These are phyloP conservation scores for Oropetium thomaeum DNA, from an alignment of 176 grass and related monocot species.

Conservation along the genomic window DNA sequence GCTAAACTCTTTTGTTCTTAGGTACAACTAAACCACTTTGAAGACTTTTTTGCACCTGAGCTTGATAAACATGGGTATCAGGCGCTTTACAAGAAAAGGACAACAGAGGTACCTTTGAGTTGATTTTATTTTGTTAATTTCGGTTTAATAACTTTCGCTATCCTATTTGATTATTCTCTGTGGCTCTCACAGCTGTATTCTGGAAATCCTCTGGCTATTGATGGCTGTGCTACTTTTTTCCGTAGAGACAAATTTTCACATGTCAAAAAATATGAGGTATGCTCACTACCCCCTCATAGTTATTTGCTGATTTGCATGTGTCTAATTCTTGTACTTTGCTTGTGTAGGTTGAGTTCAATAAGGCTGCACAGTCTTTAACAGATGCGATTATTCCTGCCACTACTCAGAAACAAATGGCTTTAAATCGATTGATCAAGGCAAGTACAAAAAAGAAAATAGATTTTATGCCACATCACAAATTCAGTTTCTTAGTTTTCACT, in stretches of 20 bases:
- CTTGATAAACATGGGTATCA: slow-evolving; percentile 99
- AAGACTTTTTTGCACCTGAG: slow-evolving; percentile 94
- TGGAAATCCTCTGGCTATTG: slow-evolving; percentile 63
- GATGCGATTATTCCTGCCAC: slow-evolving; percentile 73
- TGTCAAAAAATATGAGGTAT: slow-evolving; percentile 99
- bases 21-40: slow-evolving; percentile 92
- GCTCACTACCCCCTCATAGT: background rate
- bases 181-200: slow-evolving; percentile 58
- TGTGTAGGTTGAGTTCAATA: slow-evolving; percentile 97
- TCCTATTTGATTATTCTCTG: slow-evolving; percentile 25
- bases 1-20: slow-evolving; percentile 42
- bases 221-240: slow-evolving; percentile 99
- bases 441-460: background rate
- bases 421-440: slow-evolving; percentile 87
- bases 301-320: slow-evolving; percentile 18
- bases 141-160: background rate
- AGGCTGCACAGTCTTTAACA: slow-evolving; percentile 98
- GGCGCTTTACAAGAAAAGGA: slow-evolving; percentile 96
- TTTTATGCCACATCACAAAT: background rate
- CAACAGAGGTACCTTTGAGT: slow-evolving; percentile 66
- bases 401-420: slow-evolving; percentile 81
- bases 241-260: slow-evolving; percentile 98
- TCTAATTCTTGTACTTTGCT: slow-evolving; percentile 39
- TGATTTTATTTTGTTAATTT: slow-evolving; percentile 27
- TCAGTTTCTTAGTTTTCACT: slow-evolving; percentile 14